Conservation (phyloP, 495 filamentous ascomycete genomes). For the Lasiosphaeria miniovina region DNA sequence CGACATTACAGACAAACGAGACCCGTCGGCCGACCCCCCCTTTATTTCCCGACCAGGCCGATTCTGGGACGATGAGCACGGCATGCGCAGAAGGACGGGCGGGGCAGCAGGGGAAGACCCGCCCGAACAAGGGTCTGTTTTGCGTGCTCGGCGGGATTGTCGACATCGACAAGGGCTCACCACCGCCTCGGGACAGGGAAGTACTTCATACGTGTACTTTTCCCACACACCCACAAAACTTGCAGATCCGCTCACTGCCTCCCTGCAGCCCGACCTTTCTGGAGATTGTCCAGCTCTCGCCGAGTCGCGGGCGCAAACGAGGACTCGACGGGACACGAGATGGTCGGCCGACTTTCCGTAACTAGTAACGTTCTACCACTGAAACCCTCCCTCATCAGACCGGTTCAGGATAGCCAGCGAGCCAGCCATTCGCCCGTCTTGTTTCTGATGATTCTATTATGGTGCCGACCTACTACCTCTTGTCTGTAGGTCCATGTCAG, state of each 20-base stretch:
- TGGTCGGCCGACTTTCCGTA: not conserved
- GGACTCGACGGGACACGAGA: not conserved
- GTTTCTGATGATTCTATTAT: no score
- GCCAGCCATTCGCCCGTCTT: no score
- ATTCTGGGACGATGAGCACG: not conserved
- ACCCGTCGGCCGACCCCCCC: not conserved
- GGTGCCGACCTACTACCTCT: no score
- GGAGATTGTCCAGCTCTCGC: not conserved
- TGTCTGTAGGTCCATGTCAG: no score
- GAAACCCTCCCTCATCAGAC: not conserved
- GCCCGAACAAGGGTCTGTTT: conserved; percentile 25
- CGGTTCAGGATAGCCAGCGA: not conserved
- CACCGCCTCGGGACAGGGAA: conserved; percentile 30
- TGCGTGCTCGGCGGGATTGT: conserved; percentile 27
- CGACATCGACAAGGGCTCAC: conserved; percentile 31
- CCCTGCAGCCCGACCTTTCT: not conserved
- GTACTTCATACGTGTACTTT: conserved; percentile 6
- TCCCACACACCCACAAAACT: not conserved
- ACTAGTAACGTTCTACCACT: not conserved
- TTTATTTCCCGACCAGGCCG: not conserved
- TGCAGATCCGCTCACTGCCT: not conserved
- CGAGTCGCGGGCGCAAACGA: not conserved
- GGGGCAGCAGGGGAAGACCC: conserved; percentile 11
- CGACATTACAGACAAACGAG: not conserved
- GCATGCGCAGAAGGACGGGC: not conserved